Conservation (phyloP, 352 stramenopile genomes). For the Blastocystis sp. region DNA sequence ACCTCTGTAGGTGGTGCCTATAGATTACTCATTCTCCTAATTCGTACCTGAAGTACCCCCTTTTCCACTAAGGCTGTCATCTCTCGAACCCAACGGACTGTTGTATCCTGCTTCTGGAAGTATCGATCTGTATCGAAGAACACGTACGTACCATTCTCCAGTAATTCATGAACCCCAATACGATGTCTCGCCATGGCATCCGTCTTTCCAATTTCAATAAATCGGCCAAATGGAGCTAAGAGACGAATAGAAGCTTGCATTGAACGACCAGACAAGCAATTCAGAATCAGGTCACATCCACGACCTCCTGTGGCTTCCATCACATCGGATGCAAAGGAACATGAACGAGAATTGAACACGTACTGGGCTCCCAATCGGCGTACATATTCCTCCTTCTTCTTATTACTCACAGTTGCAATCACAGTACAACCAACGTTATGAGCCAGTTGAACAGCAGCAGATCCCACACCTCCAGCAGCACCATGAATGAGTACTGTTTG, state of each 20-base stretch:
- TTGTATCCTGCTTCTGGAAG: constrained; percentile 4
- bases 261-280: constrained; percentile 30
- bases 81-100: constrained; percentile 11
- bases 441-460: constrained; percentile 44
- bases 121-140: constrained; percentile 62
- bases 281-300: constrained; percentile 48
- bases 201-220: constrained; percentile 62
- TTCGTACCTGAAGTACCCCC: background rate
- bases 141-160: constrained; percentile 58
- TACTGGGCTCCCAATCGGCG: constrained; percentile 10
- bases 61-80: constrained; percentile 9
- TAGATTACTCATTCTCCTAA: background rate
- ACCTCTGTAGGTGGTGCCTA: constrained; percentile 39
- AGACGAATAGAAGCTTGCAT: constrained; percentile 44
- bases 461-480: constrained; percentile 52
- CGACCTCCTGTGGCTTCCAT: background rate
- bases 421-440: constrained; percentile 29
- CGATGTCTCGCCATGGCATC: constrained; percentile 40
- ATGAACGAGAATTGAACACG: constrained; percentile 46
- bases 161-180: constrained; percentile 27
- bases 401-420: constrained; percentile 55
- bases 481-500: constrained; percentile 49
- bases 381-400: constrained; percentile 62
- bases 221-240: constrained; percentile 46
- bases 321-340: constrained; percentile 16